A percentile compares a stretch with the other conserved stretches of the same genome.
phyloP scores from a whole-genome alignment of 169 alveolate species.

The Plasmodium ovale region DNA sequence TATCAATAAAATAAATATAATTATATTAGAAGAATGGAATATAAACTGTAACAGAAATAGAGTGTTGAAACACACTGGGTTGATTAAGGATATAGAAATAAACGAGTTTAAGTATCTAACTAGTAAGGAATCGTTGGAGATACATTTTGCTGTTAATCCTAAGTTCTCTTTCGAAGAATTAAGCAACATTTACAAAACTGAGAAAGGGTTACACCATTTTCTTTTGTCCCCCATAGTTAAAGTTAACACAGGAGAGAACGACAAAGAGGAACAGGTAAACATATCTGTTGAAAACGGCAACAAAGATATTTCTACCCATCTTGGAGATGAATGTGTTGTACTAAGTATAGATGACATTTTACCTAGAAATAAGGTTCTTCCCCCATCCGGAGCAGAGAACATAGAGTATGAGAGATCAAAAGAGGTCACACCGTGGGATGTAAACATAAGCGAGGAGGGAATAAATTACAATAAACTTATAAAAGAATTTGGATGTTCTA shows the following conservation, averaged over 20 bases:
- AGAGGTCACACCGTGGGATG: slow-evolving; percentile 79
- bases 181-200: slow-evolving; percentile 30
- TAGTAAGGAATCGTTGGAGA: slow-evolving; percentile 77
- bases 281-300: slow-evolving; percentile 21
- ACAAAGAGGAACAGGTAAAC: slow-evolving; percentile 68
- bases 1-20: slow-evolving; percentile 70
- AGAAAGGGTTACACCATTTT: slow-evolving; percentile 22
- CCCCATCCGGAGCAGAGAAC: slow-evolving; percentile 73
- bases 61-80: slow-evolving; percentile 43
- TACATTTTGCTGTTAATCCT: slow-evolving; percentile 65
- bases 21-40: slow-evolving; percentile 75
- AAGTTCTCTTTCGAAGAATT: slow-evolving; percentile 61
- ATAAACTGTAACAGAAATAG: slow-evolving; percentile 73
- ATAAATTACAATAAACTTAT: slow-evolving; percentile 95
- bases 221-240: slow-evolving; percentile 39
- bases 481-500: slow-evolving; percentile 95
- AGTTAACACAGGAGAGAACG: neutral
- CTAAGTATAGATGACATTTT: slow-evolving; percentile 76
- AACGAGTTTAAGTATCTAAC: slow-evolving; percentile 67
- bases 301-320: slow-evolving; percentile 23
- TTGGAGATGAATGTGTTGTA: slow-evolving; percentile 14
- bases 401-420: slow-evolving; percentile 60
- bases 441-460: slow-evolving; percentile 79
- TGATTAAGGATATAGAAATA: slow-evolving; percentile 49
- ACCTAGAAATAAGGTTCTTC: slow-evolving; percentile 70